Percentiles rank a stretch among this genome's conserved stretches.
Evolutionary conservation across 805 yeast genomes (phyloP).

Genomic region (Saccharomycopsis amapae): DNA sequence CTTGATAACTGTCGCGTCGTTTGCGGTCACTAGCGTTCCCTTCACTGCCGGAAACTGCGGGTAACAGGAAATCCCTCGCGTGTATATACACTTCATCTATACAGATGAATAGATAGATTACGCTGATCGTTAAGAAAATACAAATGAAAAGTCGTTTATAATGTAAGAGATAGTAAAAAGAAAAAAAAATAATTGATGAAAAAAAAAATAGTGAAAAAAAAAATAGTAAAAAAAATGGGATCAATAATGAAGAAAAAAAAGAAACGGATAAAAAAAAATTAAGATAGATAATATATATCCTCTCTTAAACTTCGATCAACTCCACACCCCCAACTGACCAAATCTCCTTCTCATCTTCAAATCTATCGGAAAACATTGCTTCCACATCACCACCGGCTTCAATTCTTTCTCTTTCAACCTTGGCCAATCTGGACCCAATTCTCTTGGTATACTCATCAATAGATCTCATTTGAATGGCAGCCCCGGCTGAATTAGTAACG

Average conservation of each 20-base stretch:
- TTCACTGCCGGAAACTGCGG: no score
- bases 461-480: constrained; percentile 55
- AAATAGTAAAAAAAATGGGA: background rate
- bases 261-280: background rate
- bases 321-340: constrained; percentile 83
- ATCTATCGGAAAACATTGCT: constrained; percentile 73
- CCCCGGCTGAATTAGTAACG: constrained; percentile 38
- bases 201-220: background rate
- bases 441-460: constrained; percentile 84
- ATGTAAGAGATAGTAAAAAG: no score
- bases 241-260: background rate
- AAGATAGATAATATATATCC: background rate
- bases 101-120: no score
- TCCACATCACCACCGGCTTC: constrained; percentile 88
- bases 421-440: constrained; percentile 81
- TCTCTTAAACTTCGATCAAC: constrained; percentile 21
- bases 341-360: constrained; percentile 79
- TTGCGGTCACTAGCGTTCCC: no score
- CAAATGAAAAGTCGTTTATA: no score
- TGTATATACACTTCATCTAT: no score
- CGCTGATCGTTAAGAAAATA: no score
- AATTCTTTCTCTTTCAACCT: constrained; percentile 79
- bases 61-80: no score
- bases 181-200: background rate
- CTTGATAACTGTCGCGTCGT: no score